A percentile compares a stretch with the other conserved stretches of the same genome.
phyloP scores from a whole-genome alignment of 202 grass and related monocot genomes.

The Carex arenaria region DNA sequence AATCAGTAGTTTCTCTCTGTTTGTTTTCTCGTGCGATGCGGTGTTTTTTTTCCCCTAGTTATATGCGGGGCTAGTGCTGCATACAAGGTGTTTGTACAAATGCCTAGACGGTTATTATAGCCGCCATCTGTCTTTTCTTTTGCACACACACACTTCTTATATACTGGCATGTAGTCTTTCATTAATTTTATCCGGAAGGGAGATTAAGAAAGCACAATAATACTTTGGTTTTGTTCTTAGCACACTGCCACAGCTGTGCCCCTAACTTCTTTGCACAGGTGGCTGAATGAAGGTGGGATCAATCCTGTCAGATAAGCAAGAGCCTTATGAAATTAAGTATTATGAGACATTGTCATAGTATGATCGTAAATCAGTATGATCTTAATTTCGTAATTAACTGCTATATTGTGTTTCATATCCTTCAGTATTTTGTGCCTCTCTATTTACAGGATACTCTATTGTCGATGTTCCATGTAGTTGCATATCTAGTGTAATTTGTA shows the following conservation, averaged over 20 bases:
- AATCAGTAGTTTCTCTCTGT: background rate
- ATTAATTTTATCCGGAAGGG: background rate
- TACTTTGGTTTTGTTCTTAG: background rate
- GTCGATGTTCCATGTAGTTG: slow-evolving; percentile 10
- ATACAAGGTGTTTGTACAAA: slow-evolving; percentile 31
- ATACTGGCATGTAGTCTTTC: background rate
- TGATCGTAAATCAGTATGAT: background rate
- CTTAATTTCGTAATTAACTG: background rate
- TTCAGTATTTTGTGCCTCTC: background rate
- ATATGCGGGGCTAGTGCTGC: background rate
- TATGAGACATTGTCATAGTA: background rate
- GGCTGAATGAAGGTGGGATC: background rate
- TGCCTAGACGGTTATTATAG: background rate
- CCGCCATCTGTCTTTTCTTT: background rate
- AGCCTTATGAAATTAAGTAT: background rate
- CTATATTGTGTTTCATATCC: background rate
- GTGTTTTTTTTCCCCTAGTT: background rate
- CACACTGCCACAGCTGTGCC: background rate
- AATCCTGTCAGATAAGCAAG: background rate
- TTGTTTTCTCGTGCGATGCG: background rate
- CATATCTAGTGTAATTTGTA: background rate
- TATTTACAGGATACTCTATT: background rate
- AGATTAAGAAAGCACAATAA: background rate
- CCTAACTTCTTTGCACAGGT: background rate
- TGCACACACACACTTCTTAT: background rate